Evolutionary conservation across 1,139 yeast genomes (phyloP), one percentile per base, ranked within the genome.

Genomic region (Kodamaea sp.): DNA sequence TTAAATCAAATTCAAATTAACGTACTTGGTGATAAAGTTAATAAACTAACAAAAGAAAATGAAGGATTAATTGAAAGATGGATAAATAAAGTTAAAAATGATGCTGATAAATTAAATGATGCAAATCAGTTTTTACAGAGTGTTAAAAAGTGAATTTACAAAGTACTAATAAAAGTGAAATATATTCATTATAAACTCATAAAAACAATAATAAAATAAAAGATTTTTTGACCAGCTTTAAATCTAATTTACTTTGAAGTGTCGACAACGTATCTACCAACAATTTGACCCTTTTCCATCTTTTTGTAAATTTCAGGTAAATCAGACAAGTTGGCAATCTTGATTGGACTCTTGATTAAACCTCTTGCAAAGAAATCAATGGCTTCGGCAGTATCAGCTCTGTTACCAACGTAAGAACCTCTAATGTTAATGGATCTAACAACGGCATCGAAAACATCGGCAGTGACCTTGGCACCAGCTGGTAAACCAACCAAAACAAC

Each of bases 401-500:
- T 79, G 74, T 82, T 83, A 50, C 92, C 92, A 45, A 84, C 92
- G 57, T 82, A 82, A 37, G 90, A 82, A 48, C 90, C 92, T 58
- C 71, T 76, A 56, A 84, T 79, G 58, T 67, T 69, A 55, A 82
- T 67, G 36, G 85, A 75, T 62, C 73, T 80, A 52, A 81, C 73
- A 47, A 84, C 90, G 39, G 83, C 75, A 48, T 64, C 67, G 66
- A 84, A 81, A 42, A 84, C 84, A 38, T 77, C 75, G 25, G 85
- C 74, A 46, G 68, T 66, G 50, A 75, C 77, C 55, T 75, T 72
- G 39, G 90, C 86, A 52, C 76, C 77, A 33, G 85, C 84, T 48
- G 94, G 94, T 55, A 85, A 71, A 52, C 94, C 94, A 51, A 85
- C 92, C 54, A 83, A 70, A 38, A 85, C 92, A 57, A 83, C 84